A percentile compares a stretch with the other conserved stretches of the same genome.
Conservation (phyloP, 768 basidiomycete species). For the Auricularia heimuer region DNA sequence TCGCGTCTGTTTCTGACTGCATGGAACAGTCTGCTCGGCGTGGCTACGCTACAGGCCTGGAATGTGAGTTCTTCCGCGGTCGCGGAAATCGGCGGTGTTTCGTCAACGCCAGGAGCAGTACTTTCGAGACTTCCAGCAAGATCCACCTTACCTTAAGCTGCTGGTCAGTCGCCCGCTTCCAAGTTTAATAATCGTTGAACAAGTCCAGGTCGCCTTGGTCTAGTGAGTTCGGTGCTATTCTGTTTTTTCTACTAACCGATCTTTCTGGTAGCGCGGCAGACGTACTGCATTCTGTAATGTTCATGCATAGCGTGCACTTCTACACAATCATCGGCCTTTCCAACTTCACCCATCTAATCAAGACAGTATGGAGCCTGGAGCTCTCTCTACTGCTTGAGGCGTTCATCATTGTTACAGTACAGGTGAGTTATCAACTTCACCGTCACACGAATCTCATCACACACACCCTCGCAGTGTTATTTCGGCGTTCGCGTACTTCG, state of each 20-base stretch:
- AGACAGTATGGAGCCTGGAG: background rate
- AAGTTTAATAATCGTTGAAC: background rate
- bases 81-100: background rate
- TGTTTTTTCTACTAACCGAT: background rate
- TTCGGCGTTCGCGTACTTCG: background rate
- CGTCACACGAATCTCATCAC: background rate
- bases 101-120: background rate
- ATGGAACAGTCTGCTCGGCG: background rate
- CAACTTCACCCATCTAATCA: background rate
- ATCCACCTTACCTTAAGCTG: background rate
- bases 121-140: background rate
- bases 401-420: background rate
- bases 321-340: background rate
- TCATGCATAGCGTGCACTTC: background rate
- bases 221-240: background rate
- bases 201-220: background rate
- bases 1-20: background rate
- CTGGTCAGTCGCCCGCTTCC: background rate
- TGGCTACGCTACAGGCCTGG: background rate
- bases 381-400: background rate
- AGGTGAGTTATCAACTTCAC: background rate
- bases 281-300: background rate
- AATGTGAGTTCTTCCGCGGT: background rate
- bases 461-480: background rate
- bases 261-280: background rate